phyloP scores from a whole-genome alignment of 164 flowering plant genomes.

The Piper betle region DNA sequence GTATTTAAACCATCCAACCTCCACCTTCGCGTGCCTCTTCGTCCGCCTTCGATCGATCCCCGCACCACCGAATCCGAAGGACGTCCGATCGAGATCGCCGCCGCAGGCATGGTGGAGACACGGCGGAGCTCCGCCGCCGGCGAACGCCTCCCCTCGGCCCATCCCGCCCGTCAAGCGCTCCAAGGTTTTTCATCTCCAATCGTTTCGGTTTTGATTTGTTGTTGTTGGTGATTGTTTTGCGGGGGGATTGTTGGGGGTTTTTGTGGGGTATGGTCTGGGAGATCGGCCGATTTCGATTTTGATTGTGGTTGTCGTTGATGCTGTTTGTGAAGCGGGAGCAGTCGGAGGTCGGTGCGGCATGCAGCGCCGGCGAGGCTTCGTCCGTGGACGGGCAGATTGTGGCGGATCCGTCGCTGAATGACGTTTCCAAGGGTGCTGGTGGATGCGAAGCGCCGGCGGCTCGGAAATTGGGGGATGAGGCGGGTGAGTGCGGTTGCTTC shows the following conservation, averaged over 20 bases:
- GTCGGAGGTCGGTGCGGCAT: not conserved
- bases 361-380: not conserved
- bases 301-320: not conserved
- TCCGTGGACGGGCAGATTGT: conserved; percentile 1
- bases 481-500: conserved; percentile 22
- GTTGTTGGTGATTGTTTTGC: not conserved
- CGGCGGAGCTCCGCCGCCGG: conserved; percentile 65
- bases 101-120: conserved; percentile 58
- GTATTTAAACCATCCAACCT: not conserved
- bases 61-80: not conserved
- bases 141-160: conserved; percentile 34
- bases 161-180: conserved; percentile 32
- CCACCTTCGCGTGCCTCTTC: not conserved
- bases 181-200: conserved; percentile 29
- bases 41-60: not conserved
- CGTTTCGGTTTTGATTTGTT: not conserved
- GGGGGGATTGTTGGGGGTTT: too few species aligned
- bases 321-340: not conserved
- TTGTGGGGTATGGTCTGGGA: too few species aligned
- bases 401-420: conserved; percentile 30
- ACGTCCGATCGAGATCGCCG: conserved; percentile 7
- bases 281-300: not conserved
- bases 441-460: conserved; percentile 9
- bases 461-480: conserved; percentile 8
- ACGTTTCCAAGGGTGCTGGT: conserved; percentile 17